Percentiles rank a stretch among this genome's conserved stretches.
phyloP scores from a whole-genome alignment of 345 rosid genomes.

The Excoecaria cochinchinensis region DNA sequence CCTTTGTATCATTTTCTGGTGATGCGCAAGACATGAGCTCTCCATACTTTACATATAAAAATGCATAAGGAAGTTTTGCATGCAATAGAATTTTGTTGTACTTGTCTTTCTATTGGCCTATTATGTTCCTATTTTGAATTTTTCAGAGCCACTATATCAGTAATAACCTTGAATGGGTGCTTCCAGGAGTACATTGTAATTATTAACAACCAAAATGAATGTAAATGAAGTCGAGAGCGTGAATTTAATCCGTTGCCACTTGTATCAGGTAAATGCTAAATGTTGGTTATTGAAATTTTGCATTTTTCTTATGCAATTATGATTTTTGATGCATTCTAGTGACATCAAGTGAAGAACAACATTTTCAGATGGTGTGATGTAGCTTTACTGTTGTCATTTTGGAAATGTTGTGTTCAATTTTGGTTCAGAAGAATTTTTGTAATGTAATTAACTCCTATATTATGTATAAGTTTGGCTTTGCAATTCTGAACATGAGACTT shows the following conservation, averaged over 20 bases:
- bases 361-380: conserved; percentile 33
- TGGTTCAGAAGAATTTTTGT: too few relatives aligned
- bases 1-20: not conserved
- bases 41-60: not conserved
- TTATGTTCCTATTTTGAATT: conserved; percentile 8
- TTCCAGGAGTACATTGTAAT: conserved; percentile 68
- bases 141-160: conserved; percentile 62
- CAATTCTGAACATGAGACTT: too few relatives aligned
- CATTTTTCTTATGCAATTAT: not conserved
- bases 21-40: not conserved
- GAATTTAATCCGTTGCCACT: conserved; percentile 53
- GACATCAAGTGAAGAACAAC: conserved; percentile 27
- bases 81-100: not conserved
- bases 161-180: conserved; percentile 66
- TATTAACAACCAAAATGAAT: conserved; percentile 47
- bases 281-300: not conserved
- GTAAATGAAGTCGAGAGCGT: conserved; percentile 67
- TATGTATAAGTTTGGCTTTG: too few relatives aligned
- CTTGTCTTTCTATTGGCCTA: not conserved
- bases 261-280: conserved; percentile 20
- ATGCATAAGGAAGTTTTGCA: not conserved
- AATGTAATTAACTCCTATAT: too few relatives aligned
- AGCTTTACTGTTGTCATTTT: too few relatives aligned
- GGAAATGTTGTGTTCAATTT: too few relatives aligned
- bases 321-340: not conserved